Percentiles rank a stretch among this genome's conserved stretches.
Evolutionary conservation across 225 moss, liverwort and hornwort species (phyloP).

Genomic region (Straminergon stramineum): DNA sequence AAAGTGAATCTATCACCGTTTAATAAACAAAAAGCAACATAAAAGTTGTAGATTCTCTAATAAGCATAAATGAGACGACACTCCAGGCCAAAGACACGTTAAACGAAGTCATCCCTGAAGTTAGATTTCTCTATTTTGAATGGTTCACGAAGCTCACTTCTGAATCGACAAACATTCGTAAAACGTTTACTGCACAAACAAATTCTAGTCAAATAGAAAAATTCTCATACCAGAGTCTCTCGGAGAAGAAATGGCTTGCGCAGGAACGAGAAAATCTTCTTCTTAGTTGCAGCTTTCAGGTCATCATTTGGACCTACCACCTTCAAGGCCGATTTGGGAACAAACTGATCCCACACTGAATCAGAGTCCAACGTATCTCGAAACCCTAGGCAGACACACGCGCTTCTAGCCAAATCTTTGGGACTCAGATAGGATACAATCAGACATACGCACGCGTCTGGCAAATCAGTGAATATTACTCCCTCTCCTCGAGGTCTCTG

Average conservation of each 20-base stretch:
- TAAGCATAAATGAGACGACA: background rate
- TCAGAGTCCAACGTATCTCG: slow-evolving; percentile 11
- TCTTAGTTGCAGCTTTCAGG: slow-evolving; percentile 7
- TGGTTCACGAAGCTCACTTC: background rate
- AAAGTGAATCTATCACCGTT: background rate
- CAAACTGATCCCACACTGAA: slow-evolving; percentile 14
- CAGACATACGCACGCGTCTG: background rate
- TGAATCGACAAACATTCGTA: background rate
- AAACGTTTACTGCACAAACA: background rate
- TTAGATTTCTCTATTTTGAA: background rate
- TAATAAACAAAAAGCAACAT: background rate
- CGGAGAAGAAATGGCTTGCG: slow-evolving; percentile 3
- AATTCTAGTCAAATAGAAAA: background rate
- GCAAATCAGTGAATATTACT: slow-evolving; percentile 11
- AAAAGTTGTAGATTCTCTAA: background rate
- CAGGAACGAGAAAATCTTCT: slow-evolving; percentile 14
- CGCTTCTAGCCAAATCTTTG: slow-evolving; percentile 15
- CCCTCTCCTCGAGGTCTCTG: background rate
- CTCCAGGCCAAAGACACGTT: background rate
- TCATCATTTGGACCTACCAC: background rate
- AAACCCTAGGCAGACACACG: slow-evolving; percentile 14
- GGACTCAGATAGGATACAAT: slow-evolving; percentile 16
- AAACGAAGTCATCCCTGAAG: background rate
- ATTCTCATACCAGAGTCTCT: background rate
- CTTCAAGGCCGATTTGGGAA: background rate